Conservation (phyloP, 2,329 filamentous ascomycete genomes). For the Fulvia fulva region DNA sequence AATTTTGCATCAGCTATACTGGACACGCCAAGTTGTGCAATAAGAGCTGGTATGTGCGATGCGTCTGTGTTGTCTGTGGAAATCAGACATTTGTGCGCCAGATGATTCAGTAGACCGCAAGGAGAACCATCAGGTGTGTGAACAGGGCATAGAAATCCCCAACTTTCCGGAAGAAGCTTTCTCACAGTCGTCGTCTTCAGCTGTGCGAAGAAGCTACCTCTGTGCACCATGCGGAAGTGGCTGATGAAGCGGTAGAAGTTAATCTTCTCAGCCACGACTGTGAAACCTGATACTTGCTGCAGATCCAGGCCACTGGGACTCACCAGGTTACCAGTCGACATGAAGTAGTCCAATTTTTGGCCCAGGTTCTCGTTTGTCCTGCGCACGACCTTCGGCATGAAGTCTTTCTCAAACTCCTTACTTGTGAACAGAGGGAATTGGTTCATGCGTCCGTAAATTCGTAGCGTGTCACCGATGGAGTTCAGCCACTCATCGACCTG, state of each 20-base stretch:
- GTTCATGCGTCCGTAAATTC: conserved; percentile 54
- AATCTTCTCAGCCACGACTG: conserved; percentile 95
- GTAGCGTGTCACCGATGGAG: conserved; percentile 46
- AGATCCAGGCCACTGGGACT: conserved; percentile 89
- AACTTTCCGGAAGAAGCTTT: conserved; percentile 92
- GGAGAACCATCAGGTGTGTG: conserved; percentile 96
- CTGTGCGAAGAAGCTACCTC: conserved; percentile 97
- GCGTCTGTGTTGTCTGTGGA: conserved; percentile 71
- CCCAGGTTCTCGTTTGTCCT: conserved; percentile 87
- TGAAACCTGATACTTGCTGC: conserved; percentile 92
- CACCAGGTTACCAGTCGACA: conserved; percentile 90
- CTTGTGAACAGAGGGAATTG: conserved; percentile 63
- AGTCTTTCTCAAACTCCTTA: conserved; percentile 73
- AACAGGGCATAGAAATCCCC: conserved; percentile 96
- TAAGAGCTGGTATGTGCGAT: conserved; percentile 67
- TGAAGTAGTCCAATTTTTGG: conserved; percentile 84
- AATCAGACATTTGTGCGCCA: conserved; percentile 91
- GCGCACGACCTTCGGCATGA: conserved; percentile 70
- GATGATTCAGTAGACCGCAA: conserved; percentile 89
- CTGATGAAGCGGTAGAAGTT: conserved; percentile 98
- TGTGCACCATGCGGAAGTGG: conserved; percentile 98
- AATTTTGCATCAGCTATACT: conserved; percentile 71
- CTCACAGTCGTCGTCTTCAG: conserved; percentile 95
- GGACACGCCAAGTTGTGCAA: conserved; percentile 75
- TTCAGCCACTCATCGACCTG: conserved; percentile 83